Evolutionary conservation across 179 eudicot genomes (phyloP), one percentile per base, ranked within the genome.

Genomic region (Pouteria campechiana): DNA sequence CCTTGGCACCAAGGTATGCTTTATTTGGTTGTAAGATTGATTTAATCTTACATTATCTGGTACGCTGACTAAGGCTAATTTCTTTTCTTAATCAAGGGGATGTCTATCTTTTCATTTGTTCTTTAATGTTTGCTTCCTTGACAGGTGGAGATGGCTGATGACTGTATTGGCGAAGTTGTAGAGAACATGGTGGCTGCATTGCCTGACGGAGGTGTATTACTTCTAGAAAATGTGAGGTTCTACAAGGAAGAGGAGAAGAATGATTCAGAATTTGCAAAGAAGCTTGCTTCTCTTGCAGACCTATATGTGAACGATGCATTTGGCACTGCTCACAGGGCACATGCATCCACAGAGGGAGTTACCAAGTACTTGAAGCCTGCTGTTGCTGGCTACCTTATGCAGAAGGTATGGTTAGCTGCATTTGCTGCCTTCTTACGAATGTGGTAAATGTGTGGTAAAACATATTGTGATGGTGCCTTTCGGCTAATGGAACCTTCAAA

Each of bases 231-330:
- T 61, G 96, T 79, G 42, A 67, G 94, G 34, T 87, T 79, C 51
- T 70, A 87, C 64, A 79, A 74, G 58, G 96, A 87, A 46, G 94
- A 83, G 55, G 94, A 83, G 54, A 79, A 83, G 72, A 87, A 87
- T 49, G 94, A 76, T 0, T 79, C 82, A 2, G 94, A 84, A 50
- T 88, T 88, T 48, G 88, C 94, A n/a, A 80, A 78, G 73, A 83
- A 88, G 64, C 67, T 88, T 41, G 94, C 97, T 2, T 70, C 97
- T 17, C 68, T 88, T 31, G 92, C 87, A 3, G 79, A 81, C 61
- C 46, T 78, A 5, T 78, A 44, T 58, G 85, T 78, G 17, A 81
- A 78, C 49, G 92, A 81, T 50, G 86, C 86, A 28, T 78, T 78
- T 61, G 86, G 82, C 25, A 78, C 79, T 41, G 83, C 82, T 18